phyloP scores from a whole-genome alignment of 192 early-diverging fungal species.

The Coemansia sp. region DNA sequence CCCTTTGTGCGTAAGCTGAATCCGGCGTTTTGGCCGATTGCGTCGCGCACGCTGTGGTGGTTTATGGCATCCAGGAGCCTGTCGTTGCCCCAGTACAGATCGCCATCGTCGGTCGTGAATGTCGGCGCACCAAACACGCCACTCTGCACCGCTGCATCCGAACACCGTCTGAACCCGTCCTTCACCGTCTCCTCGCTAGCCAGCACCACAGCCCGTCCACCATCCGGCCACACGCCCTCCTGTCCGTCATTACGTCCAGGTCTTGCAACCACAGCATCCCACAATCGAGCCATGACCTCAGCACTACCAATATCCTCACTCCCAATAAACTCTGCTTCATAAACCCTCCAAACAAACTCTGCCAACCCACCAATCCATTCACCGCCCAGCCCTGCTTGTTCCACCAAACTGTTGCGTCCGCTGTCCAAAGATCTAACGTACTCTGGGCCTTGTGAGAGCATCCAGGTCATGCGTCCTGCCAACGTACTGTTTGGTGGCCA shows the following conservation, averaged over 20 bases:
- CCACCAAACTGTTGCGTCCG: neutral
- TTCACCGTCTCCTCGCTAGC: constrained; percentile 13
- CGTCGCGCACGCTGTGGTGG: constrained; percentile 21
- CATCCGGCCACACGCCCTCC: constrained; percentile 13
- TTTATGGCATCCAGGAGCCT: constrained; percentile 42
- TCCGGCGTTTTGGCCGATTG: constrained; percentile 19
- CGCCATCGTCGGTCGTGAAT: constrained; percentile 51
- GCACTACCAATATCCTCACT: constrained; percentile 27
- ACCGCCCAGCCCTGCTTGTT: neutral
- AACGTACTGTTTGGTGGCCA: constrained; percentile 38
- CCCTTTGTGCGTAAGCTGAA: constrained; percentile 16
- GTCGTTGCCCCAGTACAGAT: constrained; percentile 60
- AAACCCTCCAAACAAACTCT: constrained; percentile 43
- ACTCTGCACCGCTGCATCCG: constrained; percentile 41
- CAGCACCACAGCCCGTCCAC: constrained; percentile 20
- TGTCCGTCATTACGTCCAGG: neutral
- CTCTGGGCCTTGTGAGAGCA: constrained; percentile 29
- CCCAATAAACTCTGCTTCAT: constrained; percentile 31
- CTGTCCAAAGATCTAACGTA: constrained; percentile 11
- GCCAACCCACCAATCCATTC: constrained; percentile 19
- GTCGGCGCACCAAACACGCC: constrained; percentile 55
- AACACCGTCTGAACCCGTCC: constrained; percentile 33
- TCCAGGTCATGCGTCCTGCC: constrained; percentile 33
- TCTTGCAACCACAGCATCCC: constrained; percentile 26
- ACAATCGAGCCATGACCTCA: constrained; percentile 24